These are phyloP conservation scores for Curvularia lunata DNA, from an alignment of 2,329 filamentous ascomycete species.

Conservation along the genomic window DNA sequence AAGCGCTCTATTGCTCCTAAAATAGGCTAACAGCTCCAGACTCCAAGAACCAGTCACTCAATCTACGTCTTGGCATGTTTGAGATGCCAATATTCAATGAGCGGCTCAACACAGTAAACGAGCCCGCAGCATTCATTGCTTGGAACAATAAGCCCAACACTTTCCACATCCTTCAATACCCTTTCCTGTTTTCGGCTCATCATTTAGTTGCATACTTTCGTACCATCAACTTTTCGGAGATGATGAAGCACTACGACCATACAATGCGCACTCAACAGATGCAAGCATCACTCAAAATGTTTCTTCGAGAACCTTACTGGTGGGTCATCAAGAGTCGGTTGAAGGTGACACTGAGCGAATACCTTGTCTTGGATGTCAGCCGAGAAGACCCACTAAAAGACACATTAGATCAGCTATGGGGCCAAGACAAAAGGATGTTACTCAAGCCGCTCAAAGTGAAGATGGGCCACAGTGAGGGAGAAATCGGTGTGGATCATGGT, in stretches of 20 bases:
- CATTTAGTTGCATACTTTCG: constrained; percentile 84
- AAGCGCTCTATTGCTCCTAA: no score
- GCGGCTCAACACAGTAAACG: constrained; percentile 73
- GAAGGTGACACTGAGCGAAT: constrained; percentile 46
- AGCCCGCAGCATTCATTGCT: constrained; percentile 73
- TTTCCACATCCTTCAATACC: constrained; percentile 78
- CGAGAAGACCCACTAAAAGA: constrained; percentile 51
- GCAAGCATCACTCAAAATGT: constrained; percentile 32
- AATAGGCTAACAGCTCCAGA: constrained; percentile 32
- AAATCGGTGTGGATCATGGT: constrained; percentile 90
- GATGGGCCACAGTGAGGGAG: constrained; percentile 78
- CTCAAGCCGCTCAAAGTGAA: constrained; percentile 86
- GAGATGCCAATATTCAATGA: constrained; percentile 77
- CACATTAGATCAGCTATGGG: constrained; percentile 84
- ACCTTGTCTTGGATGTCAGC: constrained; percentile 54
- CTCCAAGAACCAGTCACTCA: constrained; percentile 36
- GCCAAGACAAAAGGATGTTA: constrained; percentile 80
- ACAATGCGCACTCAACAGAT: constrained; percentile 40
- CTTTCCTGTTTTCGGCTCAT: constrained; percentile 77
- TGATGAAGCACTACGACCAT: constrained; percentile 77
- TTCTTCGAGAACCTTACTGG: constrained; percentile 33
- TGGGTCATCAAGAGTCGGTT: constrained; percentile 42
- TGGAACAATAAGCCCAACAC: constrained; percentile 66
- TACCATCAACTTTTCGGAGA: constrained; percentile 82
- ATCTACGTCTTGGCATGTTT: constrained; percentile 69